Conservation (phyloP, 2,329 filamentous ascomycete genomes). For the Botrytis sinoallii region DNA sequence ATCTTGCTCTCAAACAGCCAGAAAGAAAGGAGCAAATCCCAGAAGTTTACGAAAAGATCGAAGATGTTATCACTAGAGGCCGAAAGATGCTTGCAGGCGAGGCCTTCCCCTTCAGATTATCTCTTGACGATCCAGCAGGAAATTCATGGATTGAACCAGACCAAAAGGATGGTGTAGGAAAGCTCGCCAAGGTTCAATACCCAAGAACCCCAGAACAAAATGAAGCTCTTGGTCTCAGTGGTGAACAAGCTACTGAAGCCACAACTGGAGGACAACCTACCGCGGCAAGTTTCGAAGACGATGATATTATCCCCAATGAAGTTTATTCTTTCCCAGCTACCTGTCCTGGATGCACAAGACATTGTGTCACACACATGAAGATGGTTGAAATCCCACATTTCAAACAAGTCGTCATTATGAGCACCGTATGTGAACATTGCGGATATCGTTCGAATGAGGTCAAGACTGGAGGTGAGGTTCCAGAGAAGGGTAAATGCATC, state of each 20-base stretch:
- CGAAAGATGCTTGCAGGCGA: slow-evolving; percentile 74
- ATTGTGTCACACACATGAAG: slow-evolving; percentile 93
- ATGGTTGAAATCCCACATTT: slow-evolving; percentile 98
- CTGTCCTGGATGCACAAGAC: slow-evolving; percentile 85
- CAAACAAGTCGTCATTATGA: slow-evolving; percentile 96
- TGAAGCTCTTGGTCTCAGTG: slow-evolving; percentile 73
- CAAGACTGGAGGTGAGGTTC: slow-evolving; percentile 93
- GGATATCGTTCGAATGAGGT: slow-evolving; percentile 96
- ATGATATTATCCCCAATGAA: slow-evolving; percentile 84
- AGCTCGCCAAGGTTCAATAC: slow-evolving; percentile 86
- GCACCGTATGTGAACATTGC: slow-evolving; percentile 85
- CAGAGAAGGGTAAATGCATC: slow-evolving; percentile 80
- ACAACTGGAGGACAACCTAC: slow-evolving; percentile 44
- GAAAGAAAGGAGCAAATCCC: slow-evolving; percentile 73
- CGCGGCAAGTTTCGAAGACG: slow-evolving; percentile 47
- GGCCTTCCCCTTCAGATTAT: slow-evolving; percentile 82
- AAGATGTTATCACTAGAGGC: slow-evolving; percentile 70
- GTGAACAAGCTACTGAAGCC: slow-evolving; percentile 52
- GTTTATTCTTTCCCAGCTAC: slow-evolving; percentile 90
- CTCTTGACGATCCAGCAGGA: slow-evolving; percentile 84
- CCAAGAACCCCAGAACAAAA: slow-evolving; percentile 82
- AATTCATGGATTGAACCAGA: slow-evolving; percentile 97
- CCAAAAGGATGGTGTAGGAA: slow-evolving; percentile 73
- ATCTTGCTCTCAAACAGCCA: slow-evolving; percentile 79
- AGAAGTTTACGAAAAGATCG: slow-evolving; percentile 75